Evolutionary conservation across 2,329 filamentous ascomycete genomes (phyloP), one percentile per base, ranked within the genome.

Genomic region (Trichothecium roseum): DNA sequence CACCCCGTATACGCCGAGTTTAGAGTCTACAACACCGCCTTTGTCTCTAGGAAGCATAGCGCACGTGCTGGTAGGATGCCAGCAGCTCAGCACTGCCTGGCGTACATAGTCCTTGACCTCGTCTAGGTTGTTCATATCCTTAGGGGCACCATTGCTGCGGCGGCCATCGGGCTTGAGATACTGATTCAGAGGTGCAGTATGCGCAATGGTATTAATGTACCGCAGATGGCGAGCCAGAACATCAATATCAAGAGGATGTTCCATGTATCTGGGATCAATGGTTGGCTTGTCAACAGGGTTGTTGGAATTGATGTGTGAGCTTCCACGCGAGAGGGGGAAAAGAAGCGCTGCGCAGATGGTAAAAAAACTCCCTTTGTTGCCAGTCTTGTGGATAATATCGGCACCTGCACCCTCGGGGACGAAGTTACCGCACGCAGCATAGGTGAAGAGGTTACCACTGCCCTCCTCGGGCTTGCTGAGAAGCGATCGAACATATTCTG

Each of bases 311-410:
- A 79, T 72, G 54, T 79, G 77, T 37, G 76, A 66, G 30, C 62
- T 61, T 7, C 76, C 76, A 1, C 74, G 65, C 3, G 69, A 74
- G 47, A 74, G 69, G 1, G 75, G 74, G 40, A 78, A 76, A 26
- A 69, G 69, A 15, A 74, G 69, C 10, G 20, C 32, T 15, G 20
- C 16, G 32, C 26, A 27, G 16, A 34, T 22, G 5, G 32, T 34
- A 22, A 34, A 34, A 22, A 34, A 34, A 34, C 22, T 28, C 18
- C n/a, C 32, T 22, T 10, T 24, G 10, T 24, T 24, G 6, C 20
- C 20, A 10, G 20, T 24, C 20, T 24, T 24, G 20, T 24, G 20
- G 20, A 24, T 24, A 24, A 24, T 24, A 10, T 24, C 20, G 20
- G 10, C 20, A 24, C 20, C 20, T 24, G 20, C 20, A 24, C 20